Evolutionary conservation across 2,329 filamentous ascomycete genomes (phyloP), one percentile per base, ranked within the genome.

Genomic region (Ophiosphaerella herpotricha): DNA sequence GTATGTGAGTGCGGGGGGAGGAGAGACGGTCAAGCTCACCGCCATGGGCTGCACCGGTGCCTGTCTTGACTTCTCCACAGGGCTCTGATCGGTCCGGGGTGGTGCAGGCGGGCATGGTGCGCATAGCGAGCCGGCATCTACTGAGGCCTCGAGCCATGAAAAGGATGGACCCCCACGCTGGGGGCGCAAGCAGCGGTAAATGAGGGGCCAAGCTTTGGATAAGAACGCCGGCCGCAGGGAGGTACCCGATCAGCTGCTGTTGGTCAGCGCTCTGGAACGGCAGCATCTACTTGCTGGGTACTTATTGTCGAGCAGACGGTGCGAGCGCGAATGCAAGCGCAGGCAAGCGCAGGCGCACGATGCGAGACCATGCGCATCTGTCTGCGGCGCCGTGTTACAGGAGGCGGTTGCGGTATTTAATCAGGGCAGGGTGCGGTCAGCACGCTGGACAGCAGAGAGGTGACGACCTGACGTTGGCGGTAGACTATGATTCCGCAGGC

Each of bases 1-100:
- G 55, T 52, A 43, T 45, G 49, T 48, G 52, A 57, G 7, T 29
- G 26, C 39, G 64, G 54, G 60, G 52, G 52, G 47, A 63, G 39
- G 46, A 32, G 39, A 47, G 37, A 40, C 48, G 23, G 50, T 56
- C 43, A 55, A 50, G 58, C 61, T 64, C 63, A 66, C 63, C 63
- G 64, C 63, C 48, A 48, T 24, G 33, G 24, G n/a, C 23, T 21
- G n/a, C 7, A 23, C 21, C 34, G 12, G 34, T 36, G 11, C 34
- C n/a, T 18, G 13, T 14, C 34, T 18, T 36, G 34, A n/a, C 13
- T 21, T 29, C 26, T 29, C 26, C 26, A 11, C 26, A 29, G 7
- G 7, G 26, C 26, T 11, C 2, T 29, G 26, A 29, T 29, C 26
- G 2, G 6, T 29, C 26, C 26, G 26, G 26, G 7, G 7, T 7